Base-by-base conservation (phyloP, 495 filamentous ascomycete genomes). In the Aspergillus egyptiacus region DNA sequence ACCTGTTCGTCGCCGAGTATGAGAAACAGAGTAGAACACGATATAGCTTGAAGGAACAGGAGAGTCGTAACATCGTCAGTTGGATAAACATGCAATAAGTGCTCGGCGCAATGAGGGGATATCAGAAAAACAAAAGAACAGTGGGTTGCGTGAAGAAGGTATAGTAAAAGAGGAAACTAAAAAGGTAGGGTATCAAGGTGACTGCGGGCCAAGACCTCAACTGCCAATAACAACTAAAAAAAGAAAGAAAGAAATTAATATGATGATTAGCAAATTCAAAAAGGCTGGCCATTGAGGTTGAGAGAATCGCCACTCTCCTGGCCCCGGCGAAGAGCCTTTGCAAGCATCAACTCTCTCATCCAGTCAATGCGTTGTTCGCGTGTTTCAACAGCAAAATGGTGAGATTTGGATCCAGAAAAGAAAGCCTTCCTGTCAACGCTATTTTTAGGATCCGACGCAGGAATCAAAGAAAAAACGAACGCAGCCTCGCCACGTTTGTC, bases 341-440 rank as follows among this genome's bases (percentile, higher is more conserved):
- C 91, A 18, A 98, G 80, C 93, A 98, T 96, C 41, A 98, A 66
- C 75, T 96, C 90, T 2, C 93, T 72, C 93, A 96, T 96, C 93
- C 93, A 98, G 55, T 95, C 91, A 50, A 96, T 96, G 24, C 93
- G 77, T 63, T 96, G 86, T 49, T 97, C 89, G 0, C 89, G 75
- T 46, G 74, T 79, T 64, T 85, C 84, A 47, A 96, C 91, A 0
- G 91, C 87, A 57, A 98, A 97, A 59, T 96, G 87, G 58, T 98
- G 91, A n/a, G 81, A 80, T 77, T 95, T 96, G 44, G 75, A 77
- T 27, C 63, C 62, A 7, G 57, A 65, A 6, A 42, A 37, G 42
- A 72, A 70, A 1, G 50, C 46, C 33, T 83, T 87, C 40, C 68
- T 66, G 45, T 81, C 84, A 39, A 74, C 67, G 6, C 45, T 61